phyloP scores from a whole-genome alignment of 75 land plant genomes.

The Picea sitchensis region DNA sequence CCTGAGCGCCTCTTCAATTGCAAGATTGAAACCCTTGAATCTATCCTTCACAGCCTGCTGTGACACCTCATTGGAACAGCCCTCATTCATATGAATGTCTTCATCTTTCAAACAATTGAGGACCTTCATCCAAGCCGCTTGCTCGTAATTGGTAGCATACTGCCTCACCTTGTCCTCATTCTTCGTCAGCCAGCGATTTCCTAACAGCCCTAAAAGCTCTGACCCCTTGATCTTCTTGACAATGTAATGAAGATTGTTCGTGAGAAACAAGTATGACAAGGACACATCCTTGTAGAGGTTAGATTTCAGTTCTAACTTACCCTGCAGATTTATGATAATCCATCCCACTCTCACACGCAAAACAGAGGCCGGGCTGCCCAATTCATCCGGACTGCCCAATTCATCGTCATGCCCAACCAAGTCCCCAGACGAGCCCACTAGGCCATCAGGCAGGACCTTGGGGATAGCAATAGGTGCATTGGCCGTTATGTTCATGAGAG shows the following conservation, averaged over 20 bases:
- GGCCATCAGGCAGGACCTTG: slow-evolving; percentile 15
- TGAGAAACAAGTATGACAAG: slow-evolving; percentile 48
- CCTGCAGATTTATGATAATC: slow-evolving; percentile 52
- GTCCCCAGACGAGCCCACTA: background rate
- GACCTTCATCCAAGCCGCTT: slow-evolving; percentile 27
- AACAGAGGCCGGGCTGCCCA: slow-evolving; percentile 6
- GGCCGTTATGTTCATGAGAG: slow-evolving; percentile 32
- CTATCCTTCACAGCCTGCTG: slow-evolving; percentile 33
- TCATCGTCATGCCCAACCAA: slow-evolving; percentile 3
- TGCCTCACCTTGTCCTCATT: slow-evolving; percentile 17
- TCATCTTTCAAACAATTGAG: slow-evolving; percentile 17
- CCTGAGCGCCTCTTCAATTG: slow-evolving; percentile 34
- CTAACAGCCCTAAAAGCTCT: slow-evolving; percentile 25
- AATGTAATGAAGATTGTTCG: slow-evolving; percentile 62
- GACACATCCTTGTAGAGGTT: slow-evolving; percentile 50
- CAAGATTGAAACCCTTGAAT: slow-evolving; percentile 26
- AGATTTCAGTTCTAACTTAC: slow-evolving; percentile 53
- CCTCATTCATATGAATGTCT: background rate
- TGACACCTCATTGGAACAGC: slow-evolving; percentile 64
- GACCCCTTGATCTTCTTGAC: slow-evolving; percentile 41
- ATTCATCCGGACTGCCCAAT: background rate
- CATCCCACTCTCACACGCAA: slow-evolving; percentile 44
- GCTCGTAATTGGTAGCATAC: slow-evolving; percentile 15
- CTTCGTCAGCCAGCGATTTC: slow-evolving; percentile 14
- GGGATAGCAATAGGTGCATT: slow-evolving; percentile 15